phyloP scores from a whole-genome alignment of 306 rosid genomes.

The Dalbergia cochinchinensis region DNA sequence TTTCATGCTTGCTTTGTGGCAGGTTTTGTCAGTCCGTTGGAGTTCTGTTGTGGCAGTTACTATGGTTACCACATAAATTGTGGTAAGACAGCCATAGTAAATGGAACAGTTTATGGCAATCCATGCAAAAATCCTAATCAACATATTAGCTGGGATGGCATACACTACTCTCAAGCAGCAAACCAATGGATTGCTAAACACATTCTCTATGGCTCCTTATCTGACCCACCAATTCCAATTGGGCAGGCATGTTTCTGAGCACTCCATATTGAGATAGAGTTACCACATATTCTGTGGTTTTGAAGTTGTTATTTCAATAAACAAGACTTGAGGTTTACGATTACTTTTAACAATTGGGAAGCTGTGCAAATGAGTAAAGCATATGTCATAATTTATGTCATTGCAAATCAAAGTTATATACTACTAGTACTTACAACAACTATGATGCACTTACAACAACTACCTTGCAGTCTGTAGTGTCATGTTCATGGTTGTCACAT shows the following conservation, averaged over 20 bases:
- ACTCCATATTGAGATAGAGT: slow-evolving; percentile 1
- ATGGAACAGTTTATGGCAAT: slow-evolving; percentile 80
- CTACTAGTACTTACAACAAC: not conserved
- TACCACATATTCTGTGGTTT: not conserved
- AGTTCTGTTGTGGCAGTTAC: slow-evolving; percentile 89
- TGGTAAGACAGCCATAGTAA: slow-evolving; percentile 67
- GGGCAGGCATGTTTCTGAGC: slow-evolving; percentile 62
- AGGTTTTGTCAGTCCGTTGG: slow-evolving; percentile 83
- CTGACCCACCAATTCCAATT: slow-evolving; percentile 75
- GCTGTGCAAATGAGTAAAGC: not conserved
- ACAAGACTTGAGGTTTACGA: not conserved
- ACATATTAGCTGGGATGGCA: slow-evolving; percentile 91
- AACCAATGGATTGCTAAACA: slow-evolving; percentile 64
- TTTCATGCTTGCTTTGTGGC: slow-evolving; percentile 41
- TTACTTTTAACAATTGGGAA: not conserved
- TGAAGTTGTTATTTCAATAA: slow-evolving; percentile 28
- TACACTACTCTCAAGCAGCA: slow-evolving; percentile 87
- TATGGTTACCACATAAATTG: slow-evolving; percentile 70
- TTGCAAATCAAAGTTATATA: not conserved
- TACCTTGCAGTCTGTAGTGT: slow-evolving; percentile 27
- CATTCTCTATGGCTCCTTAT: slow-evolving; percentile 66
- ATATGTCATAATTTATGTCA: slow-evolving; percentile 29
- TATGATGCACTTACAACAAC: slow-evolving; percentile 21
- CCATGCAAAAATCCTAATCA: slow-evolving; percentile 76
- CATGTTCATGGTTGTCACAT: slow-evolving; percentile 47